phyloP scores from a whole-genome alignment of 768 basidiomycete genomes.

The Pholiota conissans region DNA sequence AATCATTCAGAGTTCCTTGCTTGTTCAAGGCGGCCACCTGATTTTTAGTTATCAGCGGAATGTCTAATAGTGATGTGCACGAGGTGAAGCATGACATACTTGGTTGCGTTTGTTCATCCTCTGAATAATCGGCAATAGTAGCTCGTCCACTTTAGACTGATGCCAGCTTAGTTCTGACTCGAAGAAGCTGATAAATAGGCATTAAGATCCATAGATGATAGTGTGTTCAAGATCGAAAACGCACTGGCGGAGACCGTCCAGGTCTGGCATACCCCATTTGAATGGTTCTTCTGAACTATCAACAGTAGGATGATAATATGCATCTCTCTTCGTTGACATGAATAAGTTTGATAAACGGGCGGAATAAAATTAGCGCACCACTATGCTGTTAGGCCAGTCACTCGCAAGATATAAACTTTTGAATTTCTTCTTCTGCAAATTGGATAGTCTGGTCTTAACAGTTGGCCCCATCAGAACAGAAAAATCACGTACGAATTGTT shows the following conservation, averaged over 20 bases:
- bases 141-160: constrained; percentile 81
- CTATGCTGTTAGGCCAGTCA: constrained; percentile 92
- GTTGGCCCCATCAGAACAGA: neutral
- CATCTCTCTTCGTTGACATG: constrained; percentile 63
- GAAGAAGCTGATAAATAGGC: constrained; percentile 51
- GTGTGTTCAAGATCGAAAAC: constrained; percentile 21
- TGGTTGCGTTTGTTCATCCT: constrained; percentile 82
- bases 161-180: constrained; percentile 81
- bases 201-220: neutral
- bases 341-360: neutral
- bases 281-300: constrained; percentile 93
- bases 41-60: neutral
- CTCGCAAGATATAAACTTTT: constrained; percentile 74
- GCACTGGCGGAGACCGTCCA: constrained; percentile 86
- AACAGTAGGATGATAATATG: constrained; percentile 89
- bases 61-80: neutral
- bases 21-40: constrained; percentile 67
- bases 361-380: constrained; percentile 48
- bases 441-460: neutral
- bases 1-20: constrained; percentile 76
- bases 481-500: constrained; percentile 68
- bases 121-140: constrained; percentile 89
- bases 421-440: constrained; percentile 80
- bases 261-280: constrained; percentile 96
- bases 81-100: constrained; percentile 33